Base-by-base conservation (phyloP, 306 rosid genomes). In the Nissolia schottii region DNA sequence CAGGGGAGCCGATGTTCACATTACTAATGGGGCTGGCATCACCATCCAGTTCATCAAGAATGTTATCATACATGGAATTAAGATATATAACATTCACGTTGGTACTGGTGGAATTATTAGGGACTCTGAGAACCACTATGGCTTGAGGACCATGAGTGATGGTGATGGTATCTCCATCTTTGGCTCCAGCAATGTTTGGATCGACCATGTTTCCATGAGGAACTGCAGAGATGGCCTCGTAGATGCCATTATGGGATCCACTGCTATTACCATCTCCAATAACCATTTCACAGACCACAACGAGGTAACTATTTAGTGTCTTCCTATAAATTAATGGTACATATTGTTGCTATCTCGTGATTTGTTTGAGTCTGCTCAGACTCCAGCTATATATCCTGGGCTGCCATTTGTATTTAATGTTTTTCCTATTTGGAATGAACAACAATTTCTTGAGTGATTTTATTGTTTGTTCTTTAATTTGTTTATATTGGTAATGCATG, bases 91-190 rank as follows among this genome's bases (percentile, higher is more conserved):
- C 79, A 85, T 87, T 35, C 38, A 45, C 2, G 0, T 53, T 1
- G 74, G 87, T 3, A 16, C 0, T 5, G 96, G 98, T 46, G 98
- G 96, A 9, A 18, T 64, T 49, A 64, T 90, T 38, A 83, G 82
- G 60, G 97, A 93, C 55, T 34, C 85, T 3, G 80, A 58, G 10
- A 6, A 2, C 24, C 98, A 93, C 31, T 43, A 27, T 19, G 98
- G 98, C 28, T 3, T 71, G 0, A 86, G 98, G 80, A 87, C 92
- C 0, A 2, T 0, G 48, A 90, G 96, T 48, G 98, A 93, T 40
- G 97, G 98, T 4, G 98, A 90, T 31, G 98, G 92, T 6, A 90
- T 90, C 76, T 87, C 96, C 56, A 84, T 93, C 79, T 93, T 80
- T 51, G 89, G 90, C n/a, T 22, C 96, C 4, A 83, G 92, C 71